Conservation (phyloP, 2,329 filamentous ascomycete genomes). For the Botryotinia convoluta region DNA sequence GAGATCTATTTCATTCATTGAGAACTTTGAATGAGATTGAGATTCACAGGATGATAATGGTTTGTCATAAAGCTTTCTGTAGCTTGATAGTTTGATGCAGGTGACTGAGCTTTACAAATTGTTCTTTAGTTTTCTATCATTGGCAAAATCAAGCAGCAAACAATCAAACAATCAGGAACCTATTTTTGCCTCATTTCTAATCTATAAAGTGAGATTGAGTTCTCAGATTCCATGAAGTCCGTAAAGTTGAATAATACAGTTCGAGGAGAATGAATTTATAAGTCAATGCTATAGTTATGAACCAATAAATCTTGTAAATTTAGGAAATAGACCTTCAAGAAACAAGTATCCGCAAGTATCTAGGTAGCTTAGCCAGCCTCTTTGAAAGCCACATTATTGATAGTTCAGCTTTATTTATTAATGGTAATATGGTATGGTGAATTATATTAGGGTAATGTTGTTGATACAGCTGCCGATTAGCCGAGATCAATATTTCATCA, state of each 20-base stretch:
- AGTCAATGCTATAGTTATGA: background rate
- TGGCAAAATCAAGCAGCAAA: background rate
- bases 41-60: background rate
- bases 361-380: background rate
- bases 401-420: background rate
- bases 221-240: too few species aligned
- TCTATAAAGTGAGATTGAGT: background rate
- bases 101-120: background rate
- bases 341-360: background rate
- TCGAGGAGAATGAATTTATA: background rate
- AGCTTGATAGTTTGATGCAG: background rate
- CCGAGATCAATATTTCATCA: background rate
- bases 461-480: background rate
- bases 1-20: background rate
- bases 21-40: background rate
- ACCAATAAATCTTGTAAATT: background rate
- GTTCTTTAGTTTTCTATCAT: background rate
- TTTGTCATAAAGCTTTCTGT: background rate
- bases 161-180: background rate
- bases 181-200: background rate
- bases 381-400: background rate
- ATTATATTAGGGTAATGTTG: background rate
- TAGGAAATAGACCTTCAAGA: background rate
- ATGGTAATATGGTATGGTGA: background rate
- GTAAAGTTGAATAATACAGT: background rate